Conservation (phyloP, 495 filamentous ascomycete species). For the Xylaria cubensis region DNA sequence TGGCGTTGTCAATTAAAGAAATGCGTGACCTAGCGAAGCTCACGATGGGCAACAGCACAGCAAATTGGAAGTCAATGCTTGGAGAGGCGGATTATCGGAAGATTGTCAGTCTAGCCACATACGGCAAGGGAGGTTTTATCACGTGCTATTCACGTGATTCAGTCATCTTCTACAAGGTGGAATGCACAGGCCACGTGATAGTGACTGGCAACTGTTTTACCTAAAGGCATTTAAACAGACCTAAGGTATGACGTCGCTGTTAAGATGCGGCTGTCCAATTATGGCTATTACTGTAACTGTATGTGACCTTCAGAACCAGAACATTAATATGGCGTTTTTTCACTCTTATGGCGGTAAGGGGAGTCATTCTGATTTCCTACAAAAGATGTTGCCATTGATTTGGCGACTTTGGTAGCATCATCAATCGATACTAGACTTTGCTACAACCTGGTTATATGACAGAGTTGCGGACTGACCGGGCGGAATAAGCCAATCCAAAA, state of each 20-base stretch:
- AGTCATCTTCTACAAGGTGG: neutral
- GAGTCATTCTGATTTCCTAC: neutral
- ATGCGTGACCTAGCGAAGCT: slow-evolving; percentile 42
- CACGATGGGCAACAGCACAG: slow-evolving; percentile 43
- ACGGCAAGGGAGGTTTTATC: slow-evolving; percentile 12
- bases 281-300: too few species aligned
- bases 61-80: slow-evolving; percentile 52
- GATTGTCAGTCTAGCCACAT: slow-evolving; percentile 33
- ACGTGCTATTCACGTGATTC: slow-evolving; percentile 33
- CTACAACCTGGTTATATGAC: neutral
- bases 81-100: slow-evolving; percentile 49
- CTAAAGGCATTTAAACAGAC: neutral
- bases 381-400: neutral
- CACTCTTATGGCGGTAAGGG: neutral
- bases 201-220: neutral
- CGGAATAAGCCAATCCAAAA: neutral
- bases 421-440: neutral
- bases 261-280: neutral
- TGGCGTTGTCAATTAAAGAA: slow-evolving; percentile 57
- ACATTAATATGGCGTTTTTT: neutral
- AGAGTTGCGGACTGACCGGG: neutral
- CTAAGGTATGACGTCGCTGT: slow-evolving; percentile 4
- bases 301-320: neutral
- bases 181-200: neutral
- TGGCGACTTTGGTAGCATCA: neutral